Base-by-base conservation (phyloP, 306 rosid genomes). In the Quercus ilex region DNA sequence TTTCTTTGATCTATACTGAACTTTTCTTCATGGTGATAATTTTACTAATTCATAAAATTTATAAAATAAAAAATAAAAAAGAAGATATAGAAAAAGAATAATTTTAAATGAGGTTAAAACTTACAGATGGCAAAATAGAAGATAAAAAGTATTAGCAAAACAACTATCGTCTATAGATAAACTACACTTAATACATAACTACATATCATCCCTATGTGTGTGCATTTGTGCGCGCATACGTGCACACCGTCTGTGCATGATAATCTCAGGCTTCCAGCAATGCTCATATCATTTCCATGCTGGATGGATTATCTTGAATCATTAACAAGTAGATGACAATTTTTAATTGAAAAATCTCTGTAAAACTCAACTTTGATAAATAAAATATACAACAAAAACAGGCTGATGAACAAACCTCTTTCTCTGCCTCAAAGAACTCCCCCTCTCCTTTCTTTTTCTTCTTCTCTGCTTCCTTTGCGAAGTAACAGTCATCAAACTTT, bases 361-460 rank as follows among this genome's bases (percentile, higher is more conserved):
- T 58, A 58, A 56, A 49, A 10, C 15, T 13, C 0, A 12, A 49
- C 17, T 12, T 3, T 49, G 15, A 49, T 49, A 49, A 49, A 49
- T 49, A 49, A 12, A 49, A 49, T 13, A 12, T 49, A 49, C 53
- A 49, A 11, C 14, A 49, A 49, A 2, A 49, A 49, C 53, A 49
- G 4, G 8, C 52, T 7, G 53, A 49, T 25, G 25, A n/a, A 17
- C 65, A 30, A 52, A 81, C 88, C 88, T 85, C 83, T 46, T 81
- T 85, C 17, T 81, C 88, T 12, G 83, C 83, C 76, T 74, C 85
- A 59, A 85, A 81, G 59, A 81, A 81, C 69, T 81, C 83, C 30
- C 88, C 83, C 69, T 85, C 85, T 1, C 80, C 80, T 62, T 85
- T 85, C 80, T 74, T 74, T 51, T 78, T 85, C 83, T 77, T 81